Evolutionary conservation across 2,329 filamentous ascomycete species (phyloP).

Genomic region (Elsinoe australis): DNA sequence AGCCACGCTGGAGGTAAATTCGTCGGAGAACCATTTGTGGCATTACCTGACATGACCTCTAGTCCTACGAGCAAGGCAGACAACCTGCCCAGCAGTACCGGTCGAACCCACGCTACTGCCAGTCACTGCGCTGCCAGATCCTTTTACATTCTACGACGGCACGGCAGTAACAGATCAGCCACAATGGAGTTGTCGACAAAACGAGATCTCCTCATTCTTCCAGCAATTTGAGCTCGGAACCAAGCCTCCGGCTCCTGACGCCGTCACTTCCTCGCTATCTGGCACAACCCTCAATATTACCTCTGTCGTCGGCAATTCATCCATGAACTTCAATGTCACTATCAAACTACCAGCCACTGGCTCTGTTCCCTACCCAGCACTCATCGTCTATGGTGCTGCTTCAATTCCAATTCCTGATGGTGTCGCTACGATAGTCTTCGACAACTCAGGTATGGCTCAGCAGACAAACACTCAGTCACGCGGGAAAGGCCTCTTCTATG

Average conservation of each 20-base stretch:
- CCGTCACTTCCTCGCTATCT: conserved; percentile 29
- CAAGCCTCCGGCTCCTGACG: conserved; percentile 32
- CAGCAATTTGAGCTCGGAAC: conserved; percentile 34
- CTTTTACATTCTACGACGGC: conserved; percentile 34
- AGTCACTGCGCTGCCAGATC: conserved; percentile 27
- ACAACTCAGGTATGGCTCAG: conserved; percentile 51
- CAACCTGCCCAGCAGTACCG: background rate
- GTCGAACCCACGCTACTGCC: background rate
- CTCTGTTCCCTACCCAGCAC: conserved; percentile 47
- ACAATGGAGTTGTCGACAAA: conserved; percentile 33
- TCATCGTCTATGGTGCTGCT: conserved; percentile 50
- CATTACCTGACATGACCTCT: background rate
- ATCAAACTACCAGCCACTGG: conserved; percentile 36
- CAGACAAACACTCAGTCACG: conserved; percentile 42
- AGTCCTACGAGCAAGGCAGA: background rate
- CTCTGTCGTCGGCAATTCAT: conserved; percentile 30
- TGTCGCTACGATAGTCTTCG: conserved; percentile 52
- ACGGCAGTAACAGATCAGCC: conserved; percentile 30
- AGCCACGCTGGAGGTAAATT: background rate
- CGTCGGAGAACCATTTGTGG: background rate
- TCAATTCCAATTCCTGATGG: conserved; percentile 49
- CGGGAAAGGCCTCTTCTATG: conserved; percentile 53
- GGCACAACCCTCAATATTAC: conserved; percentile 32
- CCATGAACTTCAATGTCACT: conserved; percentile 32
- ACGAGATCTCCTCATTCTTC: conserved; percentile 31